Percentiles rank a stretch among this genome's conserved stretches.
phyloP scores from a whole-genome alignment of 805 yeast genomes.

The Suhomyces xylopsoci region DNA sequence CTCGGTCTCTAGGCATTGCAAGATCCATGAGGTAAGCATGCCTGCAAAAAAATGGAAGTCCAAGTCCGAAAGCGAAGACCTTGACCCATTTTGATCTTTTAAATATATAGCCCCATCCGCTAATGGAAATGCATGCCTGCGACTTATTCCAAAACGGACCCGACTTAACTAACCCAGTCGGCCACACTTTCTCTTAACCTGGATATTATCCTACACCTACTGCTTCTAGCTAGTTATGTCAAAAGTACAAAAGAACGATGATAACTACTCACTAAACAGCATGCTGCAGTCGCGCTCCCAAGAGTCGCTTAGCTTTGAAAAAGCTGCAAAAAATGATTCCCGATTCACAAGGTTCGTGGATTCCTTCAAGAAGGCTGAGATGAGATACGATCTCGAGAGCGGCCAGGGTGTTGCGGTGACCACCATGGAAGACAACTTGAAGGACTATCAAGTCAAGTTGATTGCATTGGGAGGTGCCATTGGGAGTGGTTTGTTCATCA shows the following conservation, averaged over 20 bases:
- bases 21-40: not conserved
- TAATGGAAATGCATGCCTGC: not conserved
- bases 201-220: not conserved
- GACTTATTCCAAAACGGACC: not conserved
- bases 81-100: not conserved
- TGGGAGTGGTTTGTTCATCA: conserved; percentile 20
- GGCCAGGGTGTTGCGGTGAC: conserved; percentile 3
- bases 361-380: conserved; percentile 7
- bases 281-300: not conserved
- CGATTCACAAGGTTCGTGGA: conserved; percentile 1
- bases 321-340: not conserved
- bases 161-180: not conserved
- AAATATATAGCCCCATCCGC: not conserved
- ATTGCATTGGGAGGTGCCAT: conserved; percentile 20
- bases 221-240: not conserved
- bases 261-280: not conserved
- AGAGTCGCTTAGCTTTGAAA: not conserved
- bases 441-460: conserved; percentile 12
- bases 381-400: conserved; percentile 4
- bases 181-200: not conserved
- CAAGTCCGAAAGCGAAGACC: not conserved
- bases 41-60: not conserved
- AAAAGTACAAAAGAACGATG: conserved; percentile 2
- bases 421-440: conserved; percentile 11
- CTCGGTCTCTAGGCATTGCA: not conserved